Evolutionary conservation across 169 alveolate species (phyloP), one percentile per base, ranked within the genome.

Genomic region (Pseudocohnilembus persalinus): DNA sequence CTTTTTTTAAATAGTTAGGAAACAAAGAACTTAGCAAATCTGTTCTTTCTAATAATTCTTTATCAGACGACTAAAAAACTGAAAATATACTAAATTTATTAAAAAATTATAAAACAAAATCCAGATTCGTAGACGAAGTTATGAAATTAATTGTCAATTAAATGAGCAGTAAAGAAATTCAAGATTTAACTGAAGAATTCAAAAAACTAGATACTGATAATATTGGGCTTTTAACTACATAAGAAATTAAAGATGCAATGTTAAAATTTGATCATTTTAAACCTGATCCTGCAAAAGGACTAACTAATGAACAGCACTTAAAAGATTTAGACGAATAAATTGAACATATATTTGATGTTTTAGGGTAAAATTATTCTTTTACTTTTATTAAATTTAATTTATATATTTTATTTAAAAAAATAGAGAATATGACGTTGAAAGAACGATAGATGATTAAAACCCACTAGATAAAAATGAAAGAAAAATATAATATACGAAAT

Each of bases 1-100:
- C 92, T 74, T 84, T 49, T 49, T 49, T 49, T 49, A 49, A 49
- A 11, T 11, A 11, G 4, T 49, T 49, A 49, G n/a, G n/a, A n/a
- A 49, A 49, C 68, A 11, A 4, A 11, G 26, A 49, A 49, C 26
- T 11, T 49, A 49, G 68, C 68, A 49, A 49, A n/a, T n/a, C n/a
- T n/a, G n/a, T n/a, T n/a, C n/a, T n/a, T 49, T 49, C 68, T 49
- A 49, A 49, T 20, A 49, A 49, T 49, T 49, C 68, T 4, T 4
- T 11, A 11, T 4, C 4, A 49, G 68, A 49, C 4, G 26, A 49
- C 4, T 11, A 49, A 20, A 4, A 49, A 4, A 49, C 68, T 20
- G 4, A 49, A 49, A 49, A 49, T 49, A 20, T 49, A 11, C 68
- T 49, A 49, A 49, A 49, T 20, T 49, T 49, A 49, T 11, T 49